Evolutionary conservation across 768 basidiomycete species (phyloP), one percentile per base, ranked within the genome.

Genomic region (Macrolepiota albuminosa): DNA sequence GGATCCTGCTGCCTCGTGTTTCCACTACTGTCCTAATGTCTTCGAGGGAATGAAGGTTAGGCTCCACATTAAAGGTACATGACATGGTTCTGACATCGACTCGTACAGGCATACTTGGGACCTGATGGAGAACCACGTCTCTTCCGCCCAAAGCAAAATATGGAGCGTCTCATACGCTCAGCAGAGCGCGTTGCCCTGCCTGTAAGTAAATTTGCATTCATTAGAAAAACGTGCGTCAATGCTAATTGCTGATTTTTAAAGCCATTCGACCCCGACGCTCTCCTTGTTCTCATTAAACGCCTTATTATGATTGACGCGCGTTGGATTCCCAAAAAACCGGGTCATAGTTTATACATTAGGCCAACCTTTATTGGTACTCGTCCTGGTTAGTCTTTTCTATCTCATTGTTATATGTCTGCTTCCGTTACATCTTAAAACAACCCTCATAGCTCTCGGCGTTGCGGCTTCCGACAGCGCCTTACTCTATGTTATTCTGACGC

Each of bases 11-110:
- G 67, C 84, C 78, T 68, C 87, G 46, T 94, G 93, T 51, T 80
- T 97, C 63, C 95, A 97, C 67, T 96, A 96, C 73, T 89, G 88
- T 9, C 86, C 91, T 37, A 82, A 85, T 62, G 83, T 88, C 16
- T 95, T 97, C 67, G 94, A 97, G 72, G 92, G 95, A 8, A 86
- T 96, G 84, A 96, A 82, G 76, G 80, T 76, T 21, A 13, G 73
- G 61, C 13, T 31, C 1, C 43, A 50, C 42, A 31, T 26, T 39
- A 16, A 9, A 14, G n/a, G 10, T 34, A 42, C 33, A 33, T 33
- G 33, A 16, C 34, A 5, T 8, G 9, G 6, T 18, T 43, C 43
- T n/a, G 29, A 26, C 18, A 58, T 61, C 29, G 3, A 21, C 40
- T 33, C 18, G 34, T 21, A n/a, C 57, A 89, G 85, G 89, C 91